Evolutionary conservation across 306 rosid species (phyloP).

Genomic region (Boehmeria nivea): DNA sequence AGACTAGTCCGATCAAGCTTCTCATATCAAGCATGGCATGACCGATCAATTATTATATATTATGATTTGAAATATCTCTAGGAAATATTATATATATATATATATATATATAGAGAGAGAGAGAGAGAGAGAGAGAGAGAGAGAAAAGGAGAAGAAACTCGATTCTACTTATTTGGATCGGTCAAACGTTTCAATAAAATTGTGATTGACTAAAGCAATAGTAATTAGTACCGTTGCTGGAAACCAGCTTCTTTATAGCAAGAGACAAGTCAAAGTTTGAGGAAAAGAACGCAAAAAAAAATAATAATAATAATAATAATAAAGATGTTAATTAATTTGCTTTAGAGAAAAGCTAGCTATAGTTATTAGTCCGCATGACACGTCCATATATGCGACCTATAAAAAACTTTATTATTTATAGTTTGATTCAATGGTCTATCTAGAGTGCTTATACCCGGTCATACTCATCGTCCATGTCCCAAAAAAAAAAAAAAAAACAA

Average conservation of each 20-base stretch:
- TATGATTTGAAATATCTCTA: not conserved
- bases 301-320: too few relatives aligned
- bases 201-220: not conserved
- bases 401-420: not conserved
- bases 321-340: too few relatives aligned
- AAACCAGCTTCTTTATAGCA: constrained; percentile 3
- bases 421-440: not conserved
- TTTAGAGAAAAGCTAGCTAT: constrained; percentile 1
- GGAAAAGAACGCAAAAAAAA: too few relatives aligned
- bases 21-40: too few relatives aligned
- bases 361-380: too few relatives aligned
- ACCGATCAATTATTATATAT: not conserved
- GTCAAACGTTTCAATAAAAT: constrained; percentile 9
- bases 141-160: too few relatives aligned
- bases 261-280: constrained; percentile 13
- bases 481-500: too few relatives aligned
- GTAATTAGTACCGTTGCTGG: constrained; percentile 2
- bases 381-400: not conserved
- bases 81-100: too few relatives aligned
- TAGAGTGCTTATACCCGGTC: not conserved
- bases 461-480: too few relatives aligned
- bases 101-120: too few relatives aligned
- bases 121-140: too few relatives aligned
- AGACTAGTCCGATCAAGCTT: too few relatives aligned
- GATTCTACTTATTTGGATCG: not conserved